Base-by-base conservation (phyloP, 2,329 filamentous ascomycete genomes). In the Fragosphaeria purpurea region DNA sequence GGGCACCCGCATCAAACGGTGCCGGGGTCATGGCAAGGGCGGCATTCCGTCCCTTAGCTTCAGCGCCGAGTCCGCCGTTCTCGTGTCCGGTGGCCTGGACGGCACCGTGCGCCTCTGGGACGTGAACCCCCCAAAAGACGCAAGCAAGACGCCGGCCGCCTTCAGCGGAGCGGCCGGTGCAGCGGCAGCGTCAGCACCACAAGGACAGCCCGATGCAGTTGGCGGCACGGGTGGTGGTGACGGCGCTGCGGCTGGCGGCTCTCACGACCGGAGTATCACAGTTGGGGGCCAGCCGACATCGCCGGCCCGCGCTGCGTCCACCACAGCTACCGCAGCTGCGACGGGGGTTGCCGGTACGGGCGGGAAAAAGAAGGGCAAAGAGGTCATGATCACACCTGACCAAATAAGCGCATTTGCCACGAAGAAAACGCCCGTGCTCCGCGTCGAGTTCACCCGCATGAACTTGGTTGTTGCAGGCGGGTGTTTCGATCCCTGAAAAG, bases 81-180 rank as follows among this genome's bases (percentile, higher is more conserved):
- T 98, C 1, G 86, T 91, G 1, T 96, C 90, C 0, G 89, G 88
- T 13, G 91, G 90, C 22, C 85, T 91, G 38, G 93, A 98, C 63
- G 86, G 88, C 56, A 96, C 90, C 0, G 90, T 98, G 13, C 84
- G 93, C 34, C 76, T 96, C 7, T 98, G 93, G 93, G 93, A 97
- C 60, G 85, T 95, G 5, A 78, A 84, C 65, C 73, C 86, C 60
- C 77, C 87, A 42, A 74, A 83, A 33, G 78, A 88, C 54, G 77
- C 80, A 7, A 76, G 74, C 50, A 78, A 80, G 52, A 75, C 76
- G 45, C 47, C 39, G 46, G 50, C 31, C n/a, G 43, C 46, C 3
- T 13, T 50, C 6, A 51, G 54, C 6, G 50, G 41, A 3, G 41
- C 37, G 3, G 38, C 46, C 1, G 42, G 8, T 2, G 41, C 46